phyloP scores from a whole-genome alignment of 2,329 filamentous ascomycete species.

The Diaporthe longicolla region DNA sequence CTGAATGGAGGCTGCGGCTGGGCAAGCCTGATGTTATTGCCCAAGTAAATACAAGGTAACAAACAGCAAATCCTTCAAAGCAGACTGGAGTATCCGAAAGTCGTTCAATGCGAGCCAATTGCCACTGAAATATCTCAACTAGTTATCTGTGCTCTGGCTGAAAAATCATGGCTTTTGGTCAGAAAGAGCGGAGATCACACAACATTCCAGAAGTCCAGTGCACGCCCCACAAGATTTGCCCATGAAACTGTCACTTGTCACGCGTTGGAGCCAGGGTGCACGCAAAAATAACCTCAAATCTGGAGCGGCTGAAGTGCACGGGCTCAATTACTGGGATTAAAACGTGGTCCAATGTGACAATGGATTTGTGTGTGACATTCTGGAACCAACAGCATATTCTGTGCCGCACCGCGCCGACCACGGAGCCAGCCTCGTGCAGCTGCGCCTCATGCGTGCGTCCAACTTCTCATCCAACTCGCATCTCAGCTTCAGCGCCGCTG shows the following conservation, averaged over 20 bases:
- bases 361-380: conserved; percentile 5
- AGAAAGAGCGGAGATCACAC: background rate
- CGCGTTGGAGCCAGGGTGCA: too few relatives aligned
- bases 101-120: too few relatives aligned
- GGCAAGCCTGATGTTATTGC: background rate
- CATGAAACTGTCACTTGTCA: background rate
- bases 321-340: background rate
- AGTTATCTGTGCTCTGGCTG: background rate
- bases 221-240: background rate
- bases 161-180: background rate
- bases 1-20: background rate
- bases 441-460: background rate
- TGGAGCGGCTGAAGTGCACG: background rate
- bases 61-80: too few relatives aligned
- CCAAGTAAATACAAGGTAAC: too few relatives aligned
- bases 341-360: background rate
- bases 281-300: background rate
- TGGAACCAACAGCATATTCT: conserved; percentile 13
- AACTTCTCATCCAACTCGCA: conserved; percentile 18
- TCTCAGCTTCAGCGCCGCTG: background rate
- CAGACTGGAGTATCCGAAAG: too few relatives aligned
- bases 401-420: background rate
- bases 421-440: background rate
- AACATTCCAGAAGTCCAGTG: background rate
- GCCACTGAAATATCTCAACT: background rate